Percentiles rank a stretch among this genome's conserved stretches.
Evolutionary conservation across 768 basidiomycete genomes (phyloP).

Genomic region (Floccularia luteovirens): DNA sequence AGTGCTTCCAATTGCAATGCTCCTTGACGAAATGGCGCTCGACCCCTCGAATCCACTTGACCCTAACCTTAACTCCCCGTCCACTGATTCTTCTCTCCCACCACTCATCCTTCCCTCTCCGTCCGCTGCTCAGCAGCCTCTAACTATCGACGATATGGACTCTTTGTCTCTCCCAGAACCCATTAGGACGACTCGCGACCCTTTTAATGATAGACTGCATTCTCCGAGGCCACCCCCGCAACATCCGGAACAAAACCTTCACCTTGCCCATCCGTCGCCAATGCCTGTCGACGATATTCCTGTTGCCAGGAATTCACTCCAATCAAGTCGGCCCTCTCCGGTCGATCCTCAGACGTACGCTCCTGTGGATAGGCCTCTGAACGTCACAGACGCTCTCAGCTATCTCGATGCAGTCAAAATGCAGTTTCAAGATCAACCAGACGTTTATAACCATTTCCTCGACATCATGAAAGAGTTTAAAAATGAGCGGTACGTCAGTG

Average conservation of each 20-base stretch:
- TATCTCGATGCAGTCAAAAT: slow-evolving; percentile 92
- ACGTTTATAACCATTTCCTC: slow-evolving; percentile 90
- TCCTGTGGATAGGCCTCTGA: slow-evolving; percentile 59
- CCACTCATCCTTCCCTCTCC: not conserved
- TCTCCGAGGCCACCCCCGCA: not conserved
- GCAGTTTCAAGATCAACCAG: slow-evolving; percentile 88
- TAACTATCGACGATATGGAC: not conserved
- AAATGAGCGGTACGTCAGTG: slow-evolving; percentile 67
- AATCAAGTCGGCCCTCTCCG: slow-evolving; percentile 13
- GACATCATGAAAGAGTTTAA: slow-evolving; percentile 99
- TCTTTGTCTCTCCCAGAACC: not conserved
- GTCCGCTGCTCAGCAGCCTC: not conserved
- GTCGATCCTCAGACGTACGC: slow-evolving; percentile 22
- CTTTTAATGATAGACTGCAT: slow-evolving; percentile 4
- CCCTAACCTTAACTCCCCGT: too few relatives aligned
- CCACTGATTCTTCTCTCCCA: not conserved
- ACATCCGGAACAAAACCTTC: not conserved
- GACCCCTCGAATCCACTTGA: too few relatives aligned
- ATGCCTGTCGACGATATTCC: slow-evolving; percentile 12
- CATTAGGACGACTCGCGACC: slow-evolving; percentile 2
- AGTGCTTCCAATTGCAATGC: too few relatives aligned
- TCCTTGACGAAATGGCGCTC: too few relatives aligned
- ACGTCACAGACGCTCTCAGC: slow-evolving; percentile 89
- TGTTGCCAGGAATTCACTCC: slow-evolving; percentile 4
- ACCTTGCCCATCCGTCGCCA: slow-evolving; percentile 41